Base-by-base conservation (phyloP, 768 basidiomycete genomes). In the Phanerodontia chrysosporium region DNA sequence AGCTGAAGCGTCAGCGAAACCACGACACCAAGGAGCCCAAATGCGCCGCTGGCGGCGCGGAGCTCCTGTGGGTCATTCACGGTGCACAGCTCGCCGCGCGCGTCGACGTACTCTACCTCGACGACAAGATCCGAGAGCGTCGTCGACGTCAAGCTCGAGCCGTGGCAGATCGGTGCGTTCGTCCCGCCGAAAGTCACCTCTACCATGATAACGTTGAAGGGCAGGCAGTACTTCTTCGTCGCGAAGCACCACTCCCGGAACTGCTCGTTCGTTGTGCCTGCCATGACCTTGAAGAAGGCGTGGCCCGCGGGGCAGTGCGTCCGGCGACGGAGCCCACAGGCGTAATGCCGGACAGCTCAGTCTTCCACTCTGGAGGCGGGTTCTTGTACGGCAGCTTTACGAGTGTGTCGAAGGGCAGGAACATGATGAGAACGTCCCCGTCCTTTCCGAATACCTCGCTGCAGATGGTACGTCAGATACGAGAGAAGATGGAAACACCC, bases 171-270 rank as follows among this genome's bases (percentile, higher is more conserved):
- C 14, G 67, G 61, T 5, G 63, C 66, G 55, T 68, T 70, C 7
- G 64, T 58, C 1, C 70, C 70, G 16, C 69, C 70, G 30, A 71
- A 62, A 4, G 70, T 71, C 32, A 35, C 61, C 56, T 69, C 70
- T 16, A 68, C 63, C 66, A 71, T 66, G 62, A 71, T 68, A 42
- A 67, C 62, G 55, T 66, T 66, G 51, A 71, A 61, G 16, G 70
- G 70, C 45, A 70, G 45, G 45, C 60, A 63, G 44, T 55, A 59
- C 24, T 42, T 54, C 58, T 64, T 64, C 36, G 65, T 35, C 18
- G 51, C 36, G 49, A 65, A 60, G 45, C 63, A 65, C 69, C 69
- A 71, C 45, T 55, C 28, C 28, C 70, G 67, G 61, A 71, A 67
- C 42, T 66, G 58, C 22, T 69, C 65, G 62, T 71, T 69, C 18